phyloP scores from a whole-genome alignment of 352 stramenopile genomes.

The Phytopythium delawarense region DNA sequence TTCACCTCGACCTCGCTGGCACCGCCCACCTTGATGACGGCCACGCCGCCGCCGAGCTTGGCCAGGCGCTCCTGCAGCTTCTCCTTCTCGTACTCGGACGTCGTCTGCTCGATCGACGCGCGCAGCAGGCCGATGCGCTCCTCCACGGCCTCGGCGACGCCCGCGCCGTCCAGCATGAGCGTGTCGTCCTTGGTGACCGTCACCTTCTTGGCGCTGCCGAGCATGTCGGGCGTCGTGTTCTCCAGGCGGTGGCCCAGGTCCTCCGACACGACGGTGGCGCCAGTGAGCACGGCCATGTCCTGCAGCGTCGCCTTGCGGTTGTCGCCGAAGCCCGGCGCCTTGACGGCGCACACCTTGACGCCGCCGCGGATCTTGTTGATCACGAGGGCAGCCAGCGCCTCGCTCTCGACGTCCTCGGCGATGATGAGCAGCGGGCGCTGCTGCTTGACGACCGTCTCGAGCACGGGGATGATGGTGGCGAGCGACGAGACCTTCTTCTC shows the following conservation, averaged over 20 bases:
- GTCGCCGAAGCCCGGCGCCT: slow-evolving; percentile 99
- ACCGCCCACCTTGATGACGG: slow-evolving; percentile 99
- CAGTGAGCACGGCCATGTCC: slow-evolving; percentile 99
- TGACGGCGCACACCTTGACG: slow-evolving; percentile 99
- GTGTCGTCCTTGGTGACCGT: slow-evolving; percentile 99
- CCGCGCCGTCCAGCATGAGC: slow-evolving; percentile 95
- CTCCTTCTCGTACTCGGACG: slow-evolving; percentile 99
- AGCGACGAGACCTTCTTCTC: slow-evolving; percentile 99
- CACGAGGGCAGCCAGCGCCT: slow-evolving; percentile 98
- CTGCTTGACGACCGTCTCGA: slow-evolving; percentile 97
- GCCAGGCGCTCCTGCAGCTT: slow-evolving; percentile 99
- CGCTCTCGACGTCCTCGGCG: slow-evolving; percentile 99
- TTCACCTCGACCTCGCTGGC: slow-evolving; percentile 98
- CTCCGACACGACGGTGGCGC: slow-evolving; percentile 97
- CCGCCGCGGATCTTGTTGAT: slow-evolving; percentile 99
- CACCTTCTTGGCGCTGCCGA: slow-evolving; percentile 93
- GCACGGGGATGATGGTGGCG: slow-evolving; percentile 94
- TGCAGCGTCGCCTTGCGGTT: slow-evolving; percentile 99
- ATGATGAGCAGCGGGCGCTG: slow-evolving; percentile 98
- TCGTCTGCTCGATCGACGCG: slow-evolving; percentile 94
- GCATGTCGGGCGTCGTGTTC: slow-evolving; percentile 93
- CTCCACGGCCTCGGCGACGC: slow-evolving; percentile 91
- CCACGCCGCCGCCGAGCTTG: slow-evolving; percentile 98
- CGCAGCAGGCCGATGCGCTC: slow-evolving; percentile 96
- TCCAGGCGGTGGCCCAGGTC: slow-evolving; percentile 99